Base-by-base conservation (phyloP, 192 early-diverging fungal genomes). In the Coemansia aciculifera region DNA sequence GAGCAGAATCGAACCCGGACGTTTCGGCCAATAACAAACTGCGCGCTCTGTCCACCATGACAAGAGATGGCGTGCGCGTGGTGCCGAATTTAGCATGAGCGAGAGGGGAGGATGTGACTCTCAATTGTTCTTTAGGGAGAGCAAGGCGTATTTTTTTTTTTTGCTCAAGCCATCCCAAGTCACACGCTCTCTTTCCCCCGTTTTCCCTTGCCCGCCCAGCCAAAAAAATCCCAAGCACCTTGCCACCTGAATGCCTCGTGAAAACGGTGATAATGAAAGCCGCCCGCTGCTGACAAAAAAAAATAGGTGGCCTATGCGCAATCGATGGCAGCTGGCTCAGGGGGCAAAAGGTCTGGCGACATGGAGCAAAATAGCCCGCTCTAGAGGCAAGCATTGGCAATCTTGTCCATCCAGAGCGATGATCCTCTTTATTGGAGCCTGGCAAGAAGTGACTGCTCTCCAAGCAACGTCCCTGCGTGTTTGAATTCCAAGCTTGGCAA, bases 11-110 rank as follows among this genome's bases (percentile, higher is more conserved):
- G 6, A 32, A 32, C 54, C 54, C 54, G 54, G 54, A 5, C 54
- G 54, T 31, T 57, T 57, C 54, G 54, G 54, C 54, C 54, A 57
- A 57, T 57, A 57, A 57, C 54, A 57, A 7, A 29, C 29, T 32
- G 54, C 3, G 49, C 49, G 51, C 51, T 52, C 51, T 24, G 24
- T 29, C 24, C 51, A 15, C 51, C 51, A 52, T 52, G 46, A 48
- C 46, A 48, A 21, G 46, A 48, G 9, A 48, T 48, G 51, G 51
- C 51, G 24, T 52, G 51, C 54, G 54, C 54, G 4, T n/a, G 54
- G 54, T 17, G 29, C 54, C 29, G 54, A 31, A 29, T 32, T n/a
- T 57, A 32, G 54, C 54, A 17, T 57, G 54, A 57, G 54, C 54
- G 29, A 17, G 54, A 29, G 54, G 54, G 29, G 13, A 34, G 1